Base-by-base conservation (phyloP, 768 basidiomycete species). In the Xerocomus spinulosus region DNA sequence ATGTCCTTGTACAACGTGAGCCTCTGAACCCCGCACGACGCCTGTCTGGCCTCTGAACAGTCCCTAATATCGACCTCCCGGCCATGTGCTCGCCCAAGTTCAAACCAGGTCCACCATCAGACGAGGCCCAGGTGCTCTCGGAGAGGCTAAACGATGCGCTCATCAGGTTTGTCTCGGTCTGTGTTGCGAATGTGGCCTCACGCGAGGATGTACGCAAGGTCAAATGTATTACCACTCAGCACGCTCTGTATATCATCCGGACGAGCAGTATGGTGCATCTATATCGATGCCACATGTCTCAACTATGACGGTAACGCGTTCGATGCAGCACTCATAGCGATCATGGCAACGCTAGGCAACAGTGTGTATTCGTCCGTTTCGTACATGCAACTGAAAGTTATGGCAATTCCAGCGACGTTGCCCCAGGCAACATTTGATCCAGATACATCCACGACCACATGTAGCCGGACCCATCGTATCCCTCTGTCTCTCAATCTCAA, bases 281-380 rank as follows among this genome's bases (percentile, higher is more conserved):
- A 97, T 60, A 77, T 97, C 56, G 96, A 99, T 55, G 82, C 89
- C 24, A 89, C 86, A 1, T 97, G 95, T 63, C 90, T 99, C 54
- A 98, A 96, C 69, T 96, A 95, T 62, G 94, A 98, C 63, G 96
- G 96, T 5, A 98, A 97, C 60, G 87, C 78, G 1, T 92, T 94
- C 50, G 96, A 99, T 55, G 92, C 96, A 1, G 78, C 90, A 0
- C 73, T 97, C 9, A 63, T 97, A 18, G 91, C 92, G 0, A 87
- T 94, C 75, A 80, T 92, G 41, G 82, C 87, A 9, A 93, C 95
- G 5, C 70, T 98, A 36, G 78, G 74, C 63, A 91, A 92, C 51
- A 87, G 93, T 95, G 56, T 41, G 87, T 71, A 29, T 28, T 7
- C 26, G 45, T 21, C 42, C n/a, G 18, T 42, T 36, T 36, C n/a